Evolutionary conservation across 768 basidiomycete genomes (phyloP), one percentile per base, ranked within the genome.

Genomic region (Lyophyllum decastes): DNA sequence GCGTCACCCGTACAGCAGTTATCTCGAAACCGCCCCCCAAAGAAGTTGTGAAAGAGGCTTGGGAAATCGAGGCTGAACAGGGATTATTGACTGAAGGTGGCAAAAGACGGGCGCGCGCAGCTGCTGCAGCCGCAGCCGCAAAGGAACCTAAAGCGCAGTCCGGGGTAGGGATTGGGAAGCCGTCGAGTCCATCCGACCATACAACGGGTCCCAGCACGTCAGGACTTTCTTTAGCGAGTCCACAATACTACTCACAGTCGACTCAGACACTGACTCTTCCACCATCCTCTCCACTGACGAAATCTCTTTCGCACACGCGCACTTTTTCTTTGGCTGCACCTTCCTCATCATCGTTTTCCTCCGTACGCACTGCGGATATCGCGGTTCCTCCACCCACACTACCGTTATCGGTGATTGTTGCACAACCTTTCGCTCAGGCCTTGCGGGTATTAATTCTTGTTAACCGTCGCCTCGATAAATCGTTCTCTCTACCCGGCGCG

Each of bases 41-140:
- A 50, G 78, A 75, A 43, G 70, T 79, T 0, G 64, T 76, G 11
- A 91, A 89, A 65, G 91, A 92, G 65, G 68, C 78, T n/a, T 92
- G 90, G 90, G 91, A 92, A 62, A 78, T 89, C 27, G 89, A 90
- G 58, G 88, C 87, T 0, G 89, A 92, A 64, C 86, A 86, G 58
- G 89, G 89, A 0, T 67, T 92, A 48, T 66, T 88, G 27, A 89
- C 89, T 0, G 92, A 92, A 63, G 91, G 89, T 19, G 89, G 86
- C 17, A 82, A 80, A 62, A 75, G 89, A 34, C 80, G 88, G 19
- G 85, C 86, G 21, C 75, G 86, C 57, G 87, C 74, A 5, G 83
- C 82, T 17, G 78, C 79, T 2, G 65, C 68, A 4, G 60, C 69
- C 40, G 67, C 67, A 30, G 10, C 40, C 40, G 70, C 69, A 9